A percentile compares a stretch with the other conserved stretches of the same genome.
Evolutionary conservation across 129 eudicot species (phyloP).

Genomic region (Apium graveolens): DNA sequence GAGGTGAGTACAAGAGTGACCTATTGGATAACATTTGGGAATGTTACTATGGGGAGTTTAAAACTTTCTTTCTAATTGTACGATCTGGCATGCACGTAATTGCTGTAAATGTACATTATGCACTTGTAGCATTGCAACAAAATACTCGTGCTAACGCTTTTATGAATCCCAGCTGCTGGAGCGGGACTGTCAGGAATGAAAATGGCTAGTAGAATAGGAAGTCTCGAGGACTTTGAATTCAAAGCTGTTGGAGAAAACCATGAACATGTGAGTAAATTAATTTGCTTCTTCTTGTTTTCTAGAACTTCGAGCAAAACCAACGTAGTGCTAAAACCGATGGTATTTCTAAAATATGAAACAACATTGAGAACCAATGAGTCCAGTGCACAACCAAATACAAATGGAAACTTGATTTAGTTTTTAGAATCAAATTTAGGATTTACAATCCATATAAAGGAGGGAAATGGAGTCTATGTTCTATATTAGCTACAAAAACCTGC

Average conservation of each 20-base stretch:
- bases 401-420: neutral
- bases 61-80: constrained; percentile 1
- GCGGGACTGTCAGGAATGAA: constrained; percentile 94
- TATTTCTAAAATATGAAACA: neutral
- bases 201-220: constrained; percentile 95
- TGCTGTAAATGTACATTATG: neutral
- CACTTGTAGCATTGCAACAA: constrained; percentile 2
- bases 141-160: constrained; percentile 14
- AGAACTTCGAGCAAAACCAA: neutral
- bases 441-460: neutral
- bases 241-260: constrained; percentile 79
- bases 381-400: neutral
- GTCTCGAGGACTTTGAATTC: constrained; percentile 88
- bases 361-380: neutral
- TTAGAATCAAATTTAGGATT: neutral
- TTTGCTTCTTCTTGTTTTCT: neutral
- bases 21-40: neutral
- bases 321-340: neutral
- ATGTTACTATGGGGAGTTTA: neutral
- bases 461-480: neutral
- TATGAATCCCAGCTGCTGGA: constrained; percentile 73
- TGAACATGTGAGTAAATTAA: constrained; percentile 63
- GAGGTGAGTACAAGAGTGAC: constrained; percentile 41
- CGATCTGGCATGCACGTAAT: neutral
- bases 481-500: neutral